These are phyloP conservation scores for Neurospora sp. DNA, from an alignment of 495 filamentous ascomycete genomes.

Conservation along the genomic window DNA sequence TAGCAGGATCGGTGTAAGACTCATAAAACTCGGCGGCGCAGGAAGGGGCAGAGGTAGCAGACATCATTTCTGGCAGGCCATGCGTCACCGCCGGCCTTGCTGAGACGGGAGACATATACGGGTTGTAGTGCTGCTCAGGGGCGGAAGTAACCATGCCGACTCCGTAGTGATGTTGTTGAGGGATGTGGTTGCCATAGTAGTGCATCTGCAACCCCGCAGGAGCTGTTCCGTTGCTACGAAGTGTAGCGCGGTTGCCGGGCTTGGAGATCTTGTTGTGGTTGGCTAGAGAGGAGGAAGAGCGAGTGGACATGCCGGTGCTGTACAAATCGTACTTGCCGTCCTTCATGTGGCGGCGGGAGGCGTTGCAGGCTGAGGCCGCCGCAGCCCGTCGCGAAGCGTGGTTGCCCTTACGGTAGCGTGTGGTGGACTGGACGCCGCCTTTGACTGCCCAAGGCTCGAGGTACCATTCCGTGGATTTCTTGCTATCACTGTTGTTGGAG, in stretches of 20 bases:
- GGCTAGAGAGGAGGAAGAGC: neutral
- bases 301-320: neutral
- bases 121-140: neutral
- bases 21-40: neutral
- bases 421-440: conserved; percentile 36
- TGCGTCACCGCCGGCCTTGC: neutral
- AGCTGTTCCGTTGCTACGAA: neutral
- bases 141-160: neutral
- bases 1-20: neutral
- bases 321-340: neutral
- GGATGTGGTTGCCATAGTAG: neutral
- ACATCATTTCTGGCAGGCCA: neutral
- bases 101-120: neutral
- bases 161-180: neutral
- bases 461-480: conserved; percentile 34
- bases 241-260: neutral
- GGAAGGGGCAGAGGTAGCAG: neutral
- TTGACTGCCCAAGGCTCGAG: conserved; percentile 29
- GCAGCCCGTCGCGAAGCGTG: conserved; percentile 6
- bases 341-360: neutral
- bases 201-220: neutral
- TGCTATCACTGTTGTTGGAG: conserved; percentile 9
- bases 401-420: conserved; percentile 36
- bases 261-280: neutral
- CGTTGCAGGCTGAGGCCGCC: neutral